phyloP scores from a whole-genome alignment of 2,329 filamentous ascomycete species.

The Trichophyton benhamiae region DNA sequence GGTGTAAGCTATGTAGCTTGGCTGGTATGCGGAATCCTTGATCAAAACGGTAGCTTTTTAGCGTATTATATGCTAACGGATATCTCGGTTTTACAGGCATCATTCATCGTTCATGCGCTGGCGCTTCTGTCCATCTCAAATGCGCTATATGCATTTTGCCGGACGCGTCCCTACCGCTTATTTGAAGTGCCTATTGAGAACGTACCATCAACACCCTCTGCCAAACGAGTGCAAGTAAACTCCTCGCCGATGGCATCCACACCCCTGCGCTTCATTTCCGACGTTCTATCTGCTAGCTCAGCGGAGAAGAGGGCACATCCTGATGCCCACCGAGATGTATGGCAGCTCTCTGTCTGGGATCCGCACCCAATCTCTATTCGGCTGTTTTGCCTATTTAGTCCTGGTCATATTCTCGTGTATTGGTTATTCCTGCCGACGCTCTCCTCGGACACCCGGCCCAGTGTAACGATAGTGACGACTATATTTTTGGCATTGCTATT shows the following conservation, averaged over 20 bases:
- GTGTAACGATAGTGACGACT: slow-evolving; percentile 72
- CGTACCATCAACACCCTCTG: slow-evolving; percentile 67
- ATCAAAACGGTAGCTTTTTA: no score
- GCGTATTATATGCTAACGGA: background rate
- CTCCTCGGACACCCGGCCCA: slow-evolving; percentile 64
- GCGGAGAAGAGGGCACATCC: slow-evolving; percentile 79
- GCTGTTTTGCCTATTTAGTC: slow-evolving; percentile 83
- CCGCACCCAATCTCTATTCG: slow-evolving; percentile 71
- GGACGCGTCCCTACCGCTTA: slow-evolving; percentile 75
- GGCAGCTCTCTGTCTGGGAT: slow-evolving; percentile 91
- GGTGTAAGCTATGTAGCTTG: slow-evolving; percentile 55
- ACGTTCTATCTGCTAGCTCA: slow-evolving; percentile 53
- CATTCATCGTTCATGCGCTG: slow-evolving; percentile 59
- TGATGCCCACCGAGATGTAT: slow-evolving; percentile 64
- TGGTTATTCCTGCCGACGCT: slow-evolving; percentile 72
- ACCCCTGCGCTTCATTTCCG: slow-evolving; percentile 62
- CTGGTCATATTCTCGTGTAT: slow-evolving; percentile 84
- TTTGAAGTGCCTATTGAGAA: slow-evolving; percentile 78
- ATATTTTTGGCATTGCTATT: slow-evolving; percentile 64
- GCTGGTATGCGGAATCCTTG: slow-evolving; percentile 39
- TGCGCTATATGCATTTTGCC: slow-evolving; percentile 66
- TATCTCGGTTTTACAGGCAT: slow-evolving; percentile 40
- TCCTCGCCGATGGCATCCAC: slow-evolving; percentile 67
- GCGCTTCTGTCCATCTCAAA: slow-evolving; percentile 58
- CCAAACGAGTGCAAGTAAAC: slow-evolving; percentile 75